phyloP scores from a whole-genome alignment of 176 grass and related monocot genomes.

The Oryza longistaminata region DNA sequence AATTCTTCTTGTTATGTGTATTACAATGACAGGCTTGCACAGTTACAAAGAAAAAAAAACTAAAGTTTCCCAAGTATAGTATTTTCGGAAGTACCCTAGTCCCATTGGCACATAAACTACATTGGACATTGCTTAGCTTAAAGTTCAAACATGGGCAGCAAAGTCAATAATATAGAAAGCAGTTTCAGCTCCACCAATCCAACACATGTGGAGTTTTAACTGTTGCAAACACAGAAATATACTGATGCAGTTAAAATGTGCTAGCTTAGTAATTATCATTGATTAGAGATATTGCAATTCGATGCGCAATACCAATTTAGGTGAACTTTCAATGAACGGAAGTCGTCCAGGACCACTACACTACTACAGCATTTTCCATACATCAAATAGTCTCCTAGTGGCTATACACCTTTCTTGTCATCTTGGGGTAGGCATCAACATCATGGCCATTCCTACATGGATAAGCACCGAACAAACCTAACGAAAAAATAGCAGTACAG shows the following conservation, averaged over 20 bases:
- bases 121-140: not conserved
- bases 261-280: not conserved
- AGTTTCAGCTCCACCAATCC: not conserved
- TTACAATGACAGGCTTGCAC: not conserved
- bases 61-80: not conserved
- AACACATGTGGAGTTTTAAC: not conserved
- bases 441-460: not conserved
- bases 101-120: not conserved
- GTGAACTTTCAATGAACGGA: not conserved
- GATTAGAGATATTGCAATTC: not conserved
- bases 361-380: not conserved
- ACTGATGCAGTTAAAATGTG: not conserved
- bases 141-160: not conserved
- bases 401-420: not conserved
- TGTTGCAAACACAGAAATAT: not conserved
- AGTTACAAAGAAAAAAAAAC: not conserved
- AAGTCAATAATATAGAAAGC: not conserved
- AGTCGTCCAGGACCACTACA: not conserved
- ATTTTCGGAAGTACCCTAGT: not conserved
- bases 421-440: conserved; percentile 20
- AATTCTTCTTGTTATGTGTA: not conserved
- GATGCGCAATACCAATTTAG: not conserved
- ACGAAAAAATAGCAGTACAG: not conserved
- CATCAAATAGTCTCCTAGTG: conserved; percentile 1
- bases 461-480: not conserved